A percentile compares a stretch with the other conserved stretches of the same genome.
phyloP scores from a whole-genome alignment of 345 rosid genomes.

The Rhodamnia argentea region DNA sequence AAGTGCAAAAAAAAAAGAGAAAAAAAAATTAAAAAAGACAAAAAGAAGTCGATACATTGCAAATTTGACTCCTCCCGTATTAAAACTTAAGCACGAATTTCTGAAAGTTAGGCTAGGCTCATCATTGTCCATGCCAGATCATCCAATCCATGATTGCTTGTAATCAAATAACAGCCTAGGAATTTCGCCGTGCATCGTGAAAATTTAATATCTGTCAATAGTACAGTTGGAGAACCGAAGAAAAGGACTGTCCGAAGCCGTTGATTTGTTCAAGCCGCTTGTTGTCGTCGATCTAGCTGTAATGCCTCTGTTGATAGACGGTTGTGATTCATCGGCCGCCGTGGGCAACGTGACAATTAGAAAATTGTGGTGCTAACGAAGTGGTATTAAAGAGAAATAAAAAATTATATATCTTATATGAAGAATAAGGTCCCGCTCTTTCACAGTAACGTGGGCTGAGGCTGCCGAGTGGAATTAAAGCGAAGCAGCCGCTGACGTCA shows the following conservation, averaged over 20 bases:
- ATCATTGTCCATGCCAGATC: background rate
- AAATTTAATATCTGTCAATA: background rate
- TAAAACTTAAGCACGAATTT: background rate
- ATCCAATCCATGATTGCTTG: background rate
- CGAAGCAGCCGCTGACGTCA: background rate
- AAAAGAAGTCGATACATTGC: background rate
- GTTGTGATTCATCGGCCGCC: accelerated
- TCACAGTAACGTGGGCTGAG: background rate
- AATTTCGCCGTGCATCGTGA: background rate
- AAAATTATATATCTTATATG: background rate
- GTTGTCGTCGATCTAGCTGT: accelerated
- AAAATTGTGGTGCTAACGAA: background rate
- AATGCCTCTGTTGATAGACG: accelerated
- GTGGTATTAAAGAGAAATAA: background rate
- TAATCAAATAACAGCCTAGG: background rate
- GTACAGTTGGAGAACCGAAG: background rate
- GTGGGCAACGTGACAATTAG: accelerated
- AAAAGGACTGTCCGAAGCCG: background rate
- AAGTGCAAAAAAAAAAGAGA: no score
- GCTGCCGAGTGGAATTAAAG: background rate
- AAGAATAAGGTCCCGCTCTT: no score
- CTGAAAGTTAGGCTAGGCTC: background rate
- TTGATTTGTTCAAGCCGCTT: background rate
- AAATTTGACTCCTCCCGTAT: background rate
- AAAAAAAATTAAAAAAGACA: background rate